These are phyloP conservation scores for Trypanosoma brucei DNA, from an alignment of 208 protist genomes.

Conservation along the genomic window DNA sequence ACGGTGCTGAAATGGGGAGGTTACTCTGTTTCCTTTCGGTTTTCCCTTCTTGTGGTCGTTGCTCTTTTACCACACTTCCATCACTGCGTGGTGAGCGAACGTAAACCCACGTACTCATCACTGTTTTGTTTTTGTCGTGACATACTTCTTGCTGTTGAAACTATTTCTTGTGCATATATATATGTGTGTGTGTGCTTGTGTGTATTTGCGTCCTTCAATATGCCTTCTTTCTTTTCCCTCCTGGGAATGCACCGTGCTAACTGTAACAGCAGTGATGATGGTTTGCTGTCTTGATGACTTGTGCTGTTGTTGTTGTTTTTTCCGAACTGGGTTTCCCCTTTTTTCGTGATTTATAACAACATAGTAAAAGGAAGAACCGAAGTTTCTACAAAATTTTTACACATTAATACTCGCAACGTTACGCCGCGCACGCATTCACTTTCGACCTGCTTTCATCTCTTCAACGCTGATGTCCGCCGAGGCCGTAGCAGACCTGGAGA, in stretches of 20 bases:
- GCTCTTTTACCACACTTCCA: conserved; percentile 4
- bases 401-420: conserved; percentile 4
- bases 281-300: neutral
- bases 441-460: neutral
- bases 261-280: too few species aligned
- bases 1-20: too few species aligned
- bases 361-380: too few species aligned
- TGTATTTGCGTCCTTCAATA: too few species aligned
- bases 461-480: conserved; percentile 10
- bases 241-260: too few species aligned
- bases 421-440: conserved; percentile 1
- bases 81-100: neutral
- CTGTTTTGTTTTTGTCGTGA: neutral
- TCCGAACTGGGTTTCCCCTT: conserved; percentile 3
- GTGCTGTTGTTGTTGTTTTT: conserved; percentile 7
- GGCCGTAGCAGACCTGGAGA: conserved; percentile 43
- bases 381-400: too few species aligned
- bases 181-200: neutral
- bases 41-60: conserved; percentile 2
- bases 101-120: neutral
- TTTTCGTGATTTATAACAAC: neutral
- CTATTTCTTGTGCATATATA: neutral
- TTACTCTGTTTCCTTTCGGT: neutral
- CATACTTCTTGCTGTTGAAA: neutral
- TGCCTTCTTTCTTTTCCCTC: too few species aligned